phyloP scores from a whole-genome alignment of 768 basidiomycete species.

The Rhizopogon salebrosus region DNA sequence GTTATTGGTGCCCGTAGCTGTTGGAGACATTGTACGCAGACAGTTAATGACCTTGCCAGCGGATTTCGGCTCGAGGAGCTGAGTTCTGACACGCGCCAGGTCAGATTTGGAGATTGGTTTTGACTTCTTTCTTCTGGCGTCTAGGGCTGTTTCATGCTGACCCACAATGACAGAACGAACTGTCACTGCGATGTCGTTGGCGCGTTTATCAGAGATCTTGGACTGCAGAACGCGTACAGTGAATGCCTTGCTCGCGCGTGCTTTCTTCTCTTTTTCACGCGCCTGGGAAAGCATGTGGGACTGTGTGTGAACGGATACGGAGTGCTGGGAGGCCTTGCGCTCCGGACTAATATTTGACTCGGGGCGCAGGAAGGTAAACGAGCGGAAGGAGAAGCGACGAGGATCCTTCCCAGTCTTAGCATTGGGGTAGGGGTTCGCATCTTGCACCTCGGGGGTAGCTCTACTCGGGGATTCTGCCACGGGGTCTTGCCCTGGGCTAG shows the following conservation, averaged over 20 bases:
- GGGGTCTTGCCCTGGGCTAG: constrained; percentile 1
- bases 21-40: constrained; percentile 51
- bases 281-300: constrained; percentile 25
- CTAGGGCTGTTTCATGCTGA: constrained; percentile 24
- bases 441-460: constrained; percentile 9
- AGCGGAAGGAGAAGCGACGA: constrained; percentile 47
- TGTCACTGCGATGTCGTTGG: constrained; percentile 56
- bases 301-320: constrained; percentile 6
- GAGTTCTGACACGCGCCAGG: constrained; percentile 59
- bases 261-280: constrained; percentile 37
- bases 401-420: constrained; percentile 17
- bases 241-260: constrained; percentile 30
- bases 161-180: constrained; percentile 71
- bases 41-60: constrained; percentile 73
- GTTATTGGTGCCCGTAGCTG: constrained; percentile 6
- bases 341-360: constrained; percentile 25
- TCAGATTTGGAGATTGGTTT: constrained; percentile 43
- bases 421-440: background rate
- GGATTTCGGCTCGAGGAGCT: constrained; percentile 59
- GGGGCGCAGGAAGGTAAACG: constrained; percentile 35
- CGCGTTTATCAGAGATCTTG: constrained; percentile 48
- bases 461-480: constrained; percentile 4
- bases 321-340: constrained; percentile 20
- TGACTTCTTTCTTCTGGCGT: constrained; percentile 33
- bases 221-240: constrained; percentile 25